A percentile compares a stretch with the other conserved stretches of the same genome.
These are phyloP conservation scores for Phialophora expanda DNA, from an alignment of 2,329 filamentous ascomycete genomes.

Conservation along the genomic window DNA sequence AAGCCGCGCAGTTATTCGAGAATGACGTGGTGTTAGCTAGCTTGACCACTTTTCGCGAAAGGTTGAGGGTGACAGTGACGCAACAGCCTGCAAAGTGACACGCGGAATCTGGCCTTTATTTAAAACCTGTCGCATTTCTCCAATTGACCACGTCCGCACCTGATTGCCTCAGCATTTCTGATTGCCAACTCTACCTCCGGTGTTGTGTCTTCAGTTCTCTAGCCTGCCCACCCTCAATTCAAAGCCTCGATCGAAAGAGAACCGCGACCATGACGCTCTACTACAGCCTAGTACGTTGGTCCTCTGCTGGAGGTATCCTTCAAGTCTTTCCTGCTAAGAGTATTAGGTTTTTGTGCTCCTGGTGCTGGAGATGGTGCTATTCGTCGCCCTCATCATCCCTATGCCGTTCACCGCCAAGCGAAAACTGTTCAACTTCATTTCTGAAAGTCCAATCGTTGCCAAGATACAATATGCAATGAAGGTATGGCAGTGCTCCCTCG, in stretches of 20 bases:
- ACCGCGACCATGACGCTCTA: constrained; percentile 69
- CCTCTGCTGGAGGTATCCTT: not conserved
- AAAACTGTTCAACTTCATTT: constrained; percentile 94
- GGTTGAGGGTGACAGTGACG: constrained; percentile 15
- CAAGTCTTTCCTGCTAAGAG: constrained; percentile 19
- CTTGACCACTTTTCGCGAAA: not conserved
- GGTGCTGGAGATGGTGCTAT: constrained; percentile 57
- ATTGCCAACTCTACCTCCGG: not conserved
- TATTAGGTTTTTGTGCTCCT: constrained; percentile 56
- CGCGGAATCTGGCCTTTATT: constrained; percentile 16
- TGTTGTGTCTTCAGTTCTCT: not conserved
- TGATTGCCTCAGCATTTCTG: not conserved
- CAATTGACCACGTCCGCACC: not conserved
- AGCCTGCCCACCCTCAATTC: not conserved
- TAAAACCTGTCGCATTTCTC: constrained; percentile 6
- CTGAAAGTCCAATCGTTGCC: constrained; percentile 80
- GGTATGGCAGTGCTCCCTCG: constrained; percentile 50
- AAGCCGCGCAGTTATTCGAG: not conserved
- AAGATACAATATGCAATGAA: constrained; percentile 98
- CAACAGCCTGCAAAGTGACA: constrained; percentile 13
- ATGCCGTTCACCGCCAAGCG: constrained; percentile 85
- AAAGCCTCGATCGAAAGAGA: constrained; percentile 1
- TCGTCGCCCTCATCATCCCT: constrained; percentile 67
- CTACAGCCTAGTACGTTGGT: constrained; percentile 55
- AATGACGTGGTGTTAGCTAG: not conserved